phyloP scores from a whole-genome alignment of 148 eudicot species.

The Camellia lanceoleosa region DNA sequence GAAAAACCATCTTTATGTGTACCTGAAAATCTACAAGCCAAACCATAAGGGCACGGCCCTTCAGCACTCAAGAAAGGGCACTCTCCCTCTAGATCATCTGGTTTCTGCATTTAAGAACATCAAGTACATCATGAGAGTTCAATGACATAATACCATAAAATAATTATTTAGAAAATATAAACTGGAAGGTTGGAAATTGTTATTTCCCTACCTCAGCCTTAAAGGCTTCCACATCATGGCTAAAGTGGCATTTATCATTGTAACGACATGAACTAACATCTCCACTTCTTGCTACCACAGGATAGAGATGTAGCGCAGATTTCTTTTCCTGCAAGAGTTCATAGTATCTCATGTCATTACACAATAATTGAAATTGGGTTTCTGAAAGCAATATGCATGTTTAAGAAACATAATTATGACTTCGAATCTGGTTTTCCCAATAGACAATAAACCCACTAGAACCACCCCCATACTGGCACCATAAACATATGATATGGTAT shows the following conservation, averaged over 20 bases:
- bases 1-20: conserved; percentile 51
- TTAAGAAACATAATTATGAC: background rate
- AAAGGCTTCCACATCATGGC: conserved; percentile 86
- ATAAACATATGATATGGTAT: background rate
- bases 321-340: conserved; percentile 56
- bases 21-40: conserved; percentile 73
- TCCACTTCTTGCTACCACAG: conserved; percentile 69
- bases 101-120: conserved; percentile 50
- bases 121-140: conserved; percentile 7
- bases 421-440: background rate
- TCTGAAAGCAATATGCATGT: background rate
- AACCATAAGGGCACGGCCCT: conserved; percentile 76
- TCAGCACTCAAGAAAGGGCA: conserved; percentile 64
- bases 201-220: conserved; percentile 51
- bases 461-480: background rate
- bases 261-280: conserved; percentile 57
- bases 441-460: conserved; percentile 5
- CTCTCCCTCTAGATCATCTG: conserved; percentile 73
- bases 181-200: too few relatives aligned
- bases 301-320: conserved; percentile 60
- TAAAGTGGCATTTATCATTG: conserved; percentile 72
- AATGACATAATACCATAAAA: background rate
- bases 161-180: background rate
- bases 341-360: background rate
- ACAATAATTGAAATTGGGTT: background rate